A percentile compares a stretch with the other conserved stretches of the same genome.
Evolutionary conservation across 331 rosid genomes (phyloP).

Genomic region (Acacia concinna): DNA sequence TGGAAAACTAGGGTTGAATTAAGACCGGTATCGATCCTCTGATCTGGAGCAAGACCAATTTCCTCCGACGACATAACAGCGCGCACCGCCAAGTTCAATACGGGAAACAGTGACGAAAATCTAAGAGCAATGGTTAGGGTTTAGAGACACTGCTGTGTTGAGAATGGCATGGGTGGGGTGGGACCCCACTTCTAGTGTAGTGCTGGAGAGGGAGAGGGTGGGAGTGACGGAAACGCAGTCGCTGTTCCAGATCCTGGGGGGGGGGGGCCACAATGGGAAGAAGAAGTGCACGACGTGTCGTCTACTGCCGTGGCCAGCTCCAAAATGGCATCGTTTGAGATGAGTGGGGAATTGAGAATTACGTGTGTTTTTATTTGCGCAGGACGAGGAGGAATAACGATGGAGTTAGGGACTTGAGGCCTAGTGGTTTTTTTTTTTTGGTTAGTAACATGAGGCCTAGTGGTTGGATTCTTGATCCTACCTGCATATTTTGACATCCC

Average conservation of each 20-base stretch:
- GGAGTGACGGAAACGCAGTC: constrained; percentile 10
- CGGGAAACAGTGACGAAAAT: constrained; percentile 1
- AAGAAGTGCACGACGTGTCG: constrained; percentile 32
- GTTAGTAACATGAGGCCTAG: not conserved
- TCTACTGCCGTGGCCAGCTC: not conserved
- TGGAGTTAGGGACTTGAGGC: not conserved
- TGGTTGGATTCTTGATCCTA: not conserved
- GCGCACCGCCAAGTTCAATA: not conserved
- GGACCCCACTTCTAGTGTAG: not conserved
- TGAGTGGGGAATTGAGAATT: too few relatives aligned
- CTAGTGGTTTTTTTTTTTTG: too few relatives aligned
- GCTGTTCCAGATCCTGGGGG: constrained; percentile 6
- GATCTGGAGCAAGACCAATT: constrained; percentile 50
- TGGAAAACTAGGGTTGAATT: constrained; percentile 65
- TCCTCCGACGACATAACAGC: constrained; percentile 72
- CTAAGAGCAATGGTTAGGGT: constrained; percentile 29
- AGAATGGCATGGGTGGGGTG: constrained; percentile 29
- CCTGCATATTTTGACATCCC: not conserved
- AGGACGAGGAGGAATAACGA: not conserved
- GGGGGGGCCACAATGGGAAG: constrained; percentile 14
- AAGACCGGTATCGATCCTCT: constrained; percentile 61
- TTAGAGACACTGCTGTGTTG: constrained; percentile 13
- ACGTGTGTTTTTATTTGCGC: not conserved
- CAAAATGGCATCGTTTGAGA: not conserved
- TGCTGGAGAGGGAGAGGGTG: not conserved